Base-by-base conservation (phyloP, 345 rosid species). In the Rhizophora apiculata region DNA sequence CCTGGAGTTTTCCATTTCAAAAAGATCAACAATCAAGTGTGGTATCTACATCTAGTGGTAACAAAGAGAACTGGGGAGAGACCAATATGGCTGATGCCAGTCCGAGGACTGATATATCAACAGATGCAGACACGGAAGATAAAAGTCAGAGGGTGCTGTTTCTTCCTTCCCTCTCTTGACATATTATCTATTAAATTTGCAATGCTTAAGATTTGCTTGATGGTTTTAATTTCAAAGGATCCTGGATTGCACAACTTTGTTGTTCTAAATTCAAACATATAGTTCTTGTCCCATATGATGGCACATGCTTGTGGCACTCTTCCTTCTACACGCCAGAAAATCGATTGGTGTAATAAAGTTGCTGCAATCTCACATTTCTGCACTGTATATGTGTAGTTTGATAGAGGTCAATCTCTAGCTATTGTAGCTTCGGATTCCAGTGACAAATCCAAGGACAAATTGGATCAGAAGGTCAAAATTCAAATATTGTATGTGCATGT, bases 101-200 rank as follows among this genome's bases (percentile, higher is more conserved):
- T 87, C 99, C 98, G 0, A 81, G 82, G 81, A 90, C 97, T 18
- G 97, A 89, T 80, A 86, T 78, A 65, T 96, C 98, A 61, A 90
- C 97, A 9, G 98, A 92, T 79, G 98, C 72, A 6, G 97, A 92
- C 76, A 89, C 95, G 8, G 98, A 96, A 77, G 94, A 92, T 62
- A 88, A 84, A 80, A 84, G 78, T 82, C 97, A 80, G 72, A 87
- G 87, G 96, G 99, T 92, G 77, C 73, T 67, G 61, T 56, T 67
- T 68, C 36, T 78, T 63, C 61, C 62, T 58, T 63, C 31, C 13
- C 54, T 58, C 29, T 46, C 5, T 26, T 59, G 30, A 34, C 16
- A 43, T 76, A 5, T 66, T 62, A 24, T 22, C 2, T n/a, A 21
- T 31, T 55, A 24, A 60, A 54, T 24, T 63, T 60, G 61, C 57